Percentiles rank a stretch among this genome's conserved stretches.
Evolutionary conservation across 2,329 filamentous ascomycete genomes (phyloP).

Genomic region (Verticillium longisporum): DNA sequence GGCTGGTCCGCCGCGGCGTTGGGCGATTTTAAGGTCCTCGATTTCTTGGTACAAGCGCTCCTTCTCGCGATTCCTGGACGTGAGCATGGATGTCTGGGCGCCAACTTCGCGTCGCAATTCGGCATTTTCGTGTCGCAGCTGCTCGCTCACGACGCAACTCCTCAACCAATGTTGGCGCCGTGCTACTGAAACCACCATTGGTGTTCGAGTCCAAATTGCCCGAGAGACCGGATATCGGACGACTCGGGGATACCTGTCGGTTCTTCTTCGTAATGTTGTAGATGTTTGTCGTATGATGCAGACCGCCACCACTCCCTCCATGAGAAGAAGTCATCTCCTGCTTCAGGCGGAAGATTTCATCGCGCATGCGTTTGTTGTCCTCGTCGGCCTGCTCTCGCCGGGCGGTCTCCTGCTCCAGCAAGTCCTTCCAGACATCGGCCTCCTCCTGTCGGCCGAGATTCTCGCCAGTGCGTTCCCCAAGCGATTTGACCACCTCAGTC

Average conservation of each 20-base stretch:
- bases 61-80: slow-evolving; percentile 90
- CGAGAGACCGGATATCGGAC: slow-evolving; percentile 42
- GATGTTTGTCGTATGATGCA: slow-evolving; percentile 58
- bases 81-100: slow-evolving; percentile 95
- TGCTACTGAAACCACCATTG: slow-evolving; percentile 46
- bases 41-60: slow-evolving; percentile 95
- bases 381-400: slow-evolving; percentile 86
- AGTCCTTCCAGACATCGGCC: slow-evolving; percentile 88
- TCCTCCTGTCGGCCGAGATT: slow-evolving; percentile 50
- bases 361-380: slow-evolving; percentile 74
- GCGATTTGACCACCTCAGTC: slow-evolving; percentile 64
- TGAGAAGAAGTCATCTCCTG: slow-evolving; percentile 38
- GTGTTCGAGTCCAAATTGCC: slow-evolving; percentile 43
- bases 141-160: slow-evolving; percentile 65
- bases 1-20: slow-evolving; percentile 60
- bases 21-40: slow-evolving; percentile 86
- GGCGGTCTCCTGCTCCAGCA: slow-evolving; percentile 85
- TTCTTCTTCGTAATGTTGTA: slow-evolving; percentile 57
- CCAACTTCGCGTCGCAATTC: slow-evolving; percentile 88
- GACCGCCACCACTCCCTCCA: slow-evolving; percentile 13
- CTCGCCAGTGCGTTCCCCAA: slow-evolving; percentile 43
- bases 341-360: slow-evolving; percentile 72
- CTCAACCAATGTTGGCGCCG: slow-evolving; percentile 64
- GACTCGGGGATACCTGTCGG: slow-evolving; percentile 39
- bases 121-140: slow-evolving; percentile 85